Conservation (phyloP, 345 rosid species). For the Citrus trifoliata region DNA sequence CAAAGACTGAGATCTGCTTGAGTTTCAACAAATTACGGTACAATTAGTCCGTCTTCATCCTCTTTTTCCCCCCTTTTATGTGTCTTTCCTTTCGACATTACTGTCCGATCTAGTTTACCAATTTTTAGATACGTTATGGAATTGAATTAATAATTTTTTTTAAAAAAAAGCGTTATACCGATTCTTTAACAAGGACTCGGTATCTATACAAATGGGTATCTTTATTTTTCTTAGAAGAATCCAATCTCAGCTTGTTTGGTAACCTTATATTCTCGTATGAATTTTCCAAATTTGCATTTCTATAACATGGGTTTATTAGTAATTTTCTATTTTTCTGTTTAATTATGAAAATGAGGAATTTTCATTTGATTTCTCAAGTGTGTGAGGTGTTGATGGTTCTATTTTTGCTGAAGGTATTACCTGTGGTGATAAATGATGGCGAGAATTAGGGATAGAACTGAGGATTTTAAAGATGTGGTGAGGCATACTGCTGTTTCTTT, state of each 20-base stretch:
- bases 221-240: not conserved
- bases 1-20: not conserved
- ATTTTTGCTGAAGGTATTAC: not conserved
- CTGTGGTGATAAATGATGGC: slow-evolving; percentile 40
- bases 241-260: not conserved
- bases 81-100: not conserved
- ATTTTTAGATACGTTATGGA: not conserved
- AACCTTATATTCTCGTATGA: not conserved
- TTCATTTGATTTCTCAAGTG: not conserved
- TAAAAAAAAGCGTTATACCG: not conserved
- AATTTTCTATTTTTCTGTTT: not conserved
- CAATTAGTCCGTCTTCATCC: not conserved
- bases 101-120: too few species aligned
- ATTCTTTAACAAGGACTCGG: not conserved
- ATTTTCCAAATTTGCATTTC: not conserved
- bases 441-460: slow-evolving; percentile 70
- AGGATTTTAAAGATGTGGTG: slow-evolving; percentile 81
- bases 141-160: not conserved
- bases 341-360: not conserved
- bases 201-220: not conserved
- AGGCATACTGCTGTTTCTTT: slow-evolving; percentile 55
- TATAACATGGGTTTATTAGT: not conserved
- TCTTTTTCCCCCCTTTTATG: too few species aligned
- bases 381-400: not conserved
- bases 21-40: not conserved